Evolutionary conservation across 169 alveolate species (phyloP).

Genomic region (Plasmodium malariae): DNA sequence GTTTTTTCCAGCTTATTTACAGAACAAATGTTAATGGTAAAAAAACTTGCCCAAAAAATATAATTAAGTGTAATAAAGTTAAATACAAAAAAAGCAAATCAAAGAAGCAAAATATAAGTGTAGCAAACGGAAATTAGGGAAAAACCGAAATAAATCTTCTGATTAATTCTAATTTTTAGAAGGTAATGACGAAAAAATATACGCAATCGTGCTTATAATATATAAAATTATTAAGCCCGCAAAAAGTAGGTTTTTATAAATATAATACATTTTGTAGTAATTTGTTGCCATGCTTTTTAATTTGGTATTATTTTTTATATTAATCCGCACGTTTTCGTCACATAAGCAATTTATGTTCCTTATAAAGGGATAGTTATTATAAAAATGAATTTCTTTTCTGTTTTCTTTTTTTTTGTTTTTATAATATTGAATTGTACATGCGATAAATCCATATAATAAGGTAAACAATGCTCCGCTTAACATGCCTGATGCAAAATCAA

Average conservation of each 20-base stretch:
- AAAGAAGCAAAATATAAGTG: too few species aligned
- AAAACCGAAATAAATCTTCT: too few species aligned
- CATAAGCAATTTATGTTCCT: constrained; percentile 45
- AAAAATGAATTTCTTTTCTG: constrained; percentile 20
- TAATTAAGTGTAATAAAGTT: too few species aligned
- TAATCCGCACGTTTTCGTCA: constrained; percentile 18
- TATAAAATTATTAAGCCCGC: constrained; percentile 5
- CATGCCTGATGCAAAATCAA: constrained; percentile 51
- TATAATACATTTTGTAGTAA: constrained; percentile 32
- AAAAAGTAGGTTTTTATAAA: constrained; percentile 38
- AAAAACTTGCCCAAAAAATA: too few species aligned
- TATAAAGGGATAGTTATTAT: constrained; percentile 41
- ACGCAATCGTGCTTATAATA: constrained; percentile 2
- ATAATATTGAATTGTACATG: background rate
- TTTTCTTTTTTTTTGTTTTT: constrained; percentile 18
- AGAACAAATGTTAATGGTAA: too few species aligned
- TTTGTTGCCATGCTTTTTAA: constrained; percentile 16
- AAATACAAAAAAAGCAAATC: too few species aligned
- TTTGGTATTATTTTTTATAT: constrained; percentile 31
- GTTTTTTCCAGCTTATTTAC: too few species aligned
- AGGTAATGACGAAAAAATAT: constrained; percentile 31
- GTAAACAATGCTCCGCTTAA: constrained; percentile 22
- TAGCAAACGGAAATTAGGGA: too few species aligned
- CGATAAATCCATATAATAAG: constrained; percentile 36
- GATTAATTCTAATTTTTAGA: too few species aligned